Evolutionary conservation across 2,329 filamentous ascomycete species (phyloP), one percentile per base, ranked within the genome.

Genomic region (Scedosporium aurantiacum): DNA sequence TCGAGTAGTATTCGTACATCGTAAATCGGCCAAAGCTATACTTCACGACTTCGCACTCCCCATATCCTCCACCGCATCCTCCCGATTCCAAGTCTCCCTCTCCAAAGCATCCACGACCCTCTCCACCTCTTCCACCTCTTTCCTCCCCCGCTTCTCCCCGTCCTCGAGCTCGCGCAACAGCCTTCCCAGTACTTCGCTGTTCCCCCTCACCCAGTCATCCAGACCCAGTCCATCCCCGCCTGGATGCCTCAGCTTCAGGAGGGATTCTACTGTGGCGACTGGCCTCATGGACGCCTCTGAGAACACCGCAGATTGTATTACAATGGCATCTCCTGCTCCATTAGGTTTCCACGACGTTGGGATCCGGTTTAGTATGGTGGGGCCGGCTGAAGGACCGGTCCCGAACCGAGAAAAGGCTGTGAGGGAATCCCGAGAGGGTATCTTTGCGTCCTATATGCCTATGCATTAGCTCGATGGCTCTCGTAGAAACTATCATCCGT

Each of bases 41-140:
- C 58, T 37, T 41, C 54, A 55, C 58, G 43, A 32, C 64, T 61
- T 61, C 41, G 60, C 63, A 52, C 62, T 63, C 41, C 85, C 85
- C 62, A 86, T 70, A 70, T 91, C 87, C 70, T 94, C 90, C 28
- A 88, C 82, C 1, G 89, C 89, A 70, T 82, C 87, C 41, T 76
- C 72, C 62, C 84, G 77, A 72, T 92, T 82, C 90, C 91, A 96
- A 37, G 87, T 91, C 62, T 79, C 78, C 67, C 77, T 78, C 76
- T 96, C 92, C 55, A 96, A 72, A 43, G 66, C 66, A 67, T 81
- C 78, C 2, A 92, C 82, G 47, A 75, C 73, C n/a, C 72, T 70
- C 56, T 87, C 76, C 60, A 94, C 84, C 63, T 73, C 73, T 57
- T 66, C 66, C 69, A 79, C 82, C 25, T 82, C 82, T 58, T 79